Conservation (phyloP, 108 stramenopile species). For the Pseudonitzschia delicatissima region DNA sequence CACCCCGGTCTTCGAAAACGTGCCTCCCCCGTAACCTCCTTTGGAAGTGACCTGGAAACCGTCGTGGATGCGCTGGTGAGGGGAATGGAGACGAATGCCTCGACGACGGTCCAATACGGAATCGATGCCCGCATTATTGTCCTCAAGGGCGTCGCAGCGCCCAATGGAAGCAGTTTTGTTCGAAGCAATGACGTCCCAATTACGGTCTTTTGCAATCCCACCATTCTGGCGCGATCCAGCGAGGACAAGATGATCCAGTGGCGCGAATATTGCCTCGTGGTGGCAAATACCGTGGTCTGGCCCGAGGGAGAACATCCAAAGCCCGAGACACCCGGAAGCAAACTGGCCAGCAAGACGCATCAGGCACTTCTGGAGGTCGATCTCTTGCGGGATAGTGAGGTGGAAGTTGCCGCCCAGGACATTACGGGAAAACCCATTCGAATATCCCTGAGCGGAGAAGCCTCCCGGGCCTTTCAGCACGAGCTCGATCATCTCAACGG, state of each 20-base stretch:
- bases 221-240: not conserved
- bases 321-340: not conserved
- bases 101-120: not conserved
- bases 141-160: not conserved
- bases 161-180: not conserved
- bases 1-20: not conserved
- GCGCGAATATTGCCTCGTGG: conserved; percentile 1
- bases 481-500: conserved; percentile 6
- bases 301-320: not conserved
- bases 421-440: not conserved
- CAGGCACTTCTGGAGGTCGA: not conserved
- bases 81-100: not conserved
- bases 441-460: not conserved
- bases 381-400: not conserved
- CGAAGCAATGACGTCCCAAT: not conserved
- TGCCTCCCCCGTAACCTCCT: not conserved
- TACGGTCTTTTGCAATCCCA: not conserved
- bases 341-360: not conserved
- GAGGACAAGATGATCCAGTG: conserved; percentile 4
- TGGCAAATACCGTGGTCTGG: not conserved
- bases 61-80: not conserved
- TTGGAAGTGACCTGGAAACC: conserved; percentile 1
- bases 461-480: conserved; percentile 6
- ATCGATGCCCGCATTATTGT: conserved; percentile 12
- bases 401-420: conserved; percentile 6